Conservation (phyloP, 2,329 filamentous ascomycete species). For the Stemphylium vesicarium region DNA sequence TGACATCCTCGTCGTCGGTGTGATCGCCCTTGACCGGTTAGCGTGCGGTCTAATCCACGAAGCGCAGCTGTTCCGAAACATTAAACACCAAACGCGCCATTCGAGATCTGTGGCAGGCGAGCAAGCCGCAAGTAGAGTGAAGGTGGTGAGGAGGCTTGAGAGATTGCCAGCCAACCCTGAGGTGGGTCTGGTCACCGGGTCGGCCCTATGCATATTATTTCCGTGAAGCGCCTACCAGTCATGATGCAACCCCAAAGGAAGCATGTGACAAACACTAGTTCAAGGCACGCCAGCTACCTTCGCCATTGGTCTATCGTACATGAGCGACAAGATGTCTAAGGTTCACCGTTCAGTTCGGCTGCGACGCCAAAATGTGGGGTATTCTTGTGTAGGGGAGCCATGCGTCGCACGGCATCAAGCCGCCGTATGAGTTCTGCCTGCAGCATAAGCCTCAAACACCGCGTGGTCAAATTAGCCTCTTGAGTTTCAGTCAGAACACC, state of each 20-base stretch:
- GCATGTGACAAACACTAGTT: slow-evolving; percentile 35
- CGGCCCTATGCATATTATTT: slow-evolving; percentile 33
- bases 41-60: neutral
- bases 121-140: neutral
- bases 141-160: slow-evolving; percentile 6
- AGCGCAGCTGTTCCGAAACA: neutral
- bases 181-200: slow-evolving; percentile 39
- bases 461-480: slow-evolving; percentile 29
- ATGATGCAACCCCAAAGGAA: slow-evolving; percentile 20
- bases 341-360: slow-evolving; percentile 8
- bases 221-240: slow-evolving; percentile 25
- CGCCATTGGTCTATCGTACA: slow-evolving; percentile 3
- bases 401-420: slow-evolving; percentile 26
- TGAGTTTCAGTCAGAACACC: slow-evolving; percentile 20
- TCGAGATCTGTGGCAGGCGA: neutral
- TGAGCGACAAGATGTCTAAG: slow-evolving; percentile 1
- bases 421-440: slow-evolving; percentile 32
- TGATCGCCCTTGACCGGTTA: neutral
- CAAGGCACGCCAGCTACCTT: slow-evolving; percentile 8
- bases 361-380: slow-evolving; percentile 15
- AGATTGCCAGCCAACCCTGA: slow-evolving; percentile 30
- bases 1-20: neutral
- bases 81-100: neutral
- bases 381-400: slow-evolving; percentile 11
- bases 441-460: slow-evolving; percentile 22